These are phyloP conservation scores for Phaeolepiota aurea DNA, from an alignment of 768 basidiomycete genomes.

Conservation along the genomic window DNA sequence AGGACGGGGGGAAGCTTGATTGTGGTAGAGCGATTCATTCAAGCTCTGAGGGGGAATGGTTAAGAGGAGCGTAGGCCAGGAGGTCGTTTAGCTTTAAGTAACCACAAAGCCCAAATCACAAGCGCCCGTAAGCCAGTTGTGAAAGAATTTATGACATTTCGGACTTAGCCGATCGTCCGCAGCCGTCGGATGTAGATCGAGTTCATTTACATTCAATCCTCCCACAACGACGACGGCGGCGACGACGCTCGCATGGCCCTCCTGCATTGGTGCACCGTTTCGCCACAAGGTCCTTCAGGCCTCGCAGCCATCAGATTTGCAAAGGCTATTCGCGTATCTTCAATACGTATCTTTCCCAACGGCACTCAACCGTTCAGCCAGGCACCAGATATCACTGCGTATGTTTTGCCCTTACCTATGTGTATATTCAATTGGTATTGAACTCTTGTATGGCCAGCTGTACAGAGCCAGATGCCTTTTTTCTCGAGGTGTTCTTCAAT, in stretches of 20 bases:
- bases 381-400: constrained; percentile 59
- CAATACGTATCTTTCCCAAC: constrained; percentile 63
- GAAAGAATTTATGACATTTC: constrained; percentile 9
- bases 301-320: constrained; percentile 69
- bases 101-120: too few species aligned
- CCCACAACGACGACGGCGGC: too few species aligned
- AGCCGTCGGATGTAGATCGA: not conserved
- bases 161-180: constrained; percentile 16
- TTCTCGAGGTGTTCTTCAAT: constrained; percentile 70
- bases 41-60: constrained; percentile 7
- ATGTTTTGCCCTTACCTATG: constrained; percentile 12
- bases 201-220: not conserved
- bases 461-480: constrained; percentile 70
- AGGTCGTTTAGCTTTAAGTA: constrained; percentile 6
- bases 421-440: not conserved
- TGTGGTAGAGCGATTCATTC: constrained; percentile 45
- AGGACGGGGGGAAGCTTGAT: constrained; percentile 52
- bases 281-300: constrained; percentile 45
- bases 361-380: constrained; percentile 53
- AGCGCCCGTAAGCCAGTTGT: too few species aligned
- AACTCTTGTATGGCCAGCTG: constrained; percentile 26
- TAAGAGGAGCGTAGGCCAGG: constrained; percentile 6
- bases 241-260: constrained; percentile 40
- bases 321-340: constrained; percentile 57
- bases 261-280: constrained; percentile 61